A percentile compares a stretch with the other conserved stretches of the same genome.
Evolutionary conservation across 371 early-diverging fungal species (phyloP).

Genomic region (Mycotypha africana): DNA sequence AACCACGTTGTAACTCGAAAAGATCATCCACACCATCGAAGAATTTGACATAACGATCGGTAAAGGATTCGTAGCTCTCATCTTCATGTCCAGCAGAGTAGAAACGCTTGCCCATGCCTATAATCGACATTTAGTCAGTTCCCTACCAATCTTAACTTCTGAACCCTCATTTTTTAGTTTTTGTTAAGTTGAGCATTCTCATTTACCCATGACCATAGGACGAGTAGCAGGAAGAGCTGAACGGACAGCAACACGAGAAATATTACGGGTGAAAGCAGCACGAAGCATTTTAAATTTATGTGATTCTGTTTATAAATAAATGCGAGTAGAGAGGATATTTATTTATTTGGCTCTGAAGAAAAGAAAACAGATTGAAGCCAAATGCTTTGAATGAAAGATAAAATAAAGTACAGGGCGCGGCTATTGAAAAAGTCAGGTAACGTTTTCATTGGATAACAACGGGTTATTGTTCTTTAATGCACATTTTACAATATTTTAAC

Average conservation of each 20-base stretch:
- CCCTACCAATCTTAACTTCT: too few relatives aligned
- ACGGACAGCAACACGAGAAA: slow-evolving; percentile 34
- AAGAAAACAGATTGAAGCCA: too few relatives aligned
- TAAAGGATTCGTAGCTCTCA: slow-evolving; percentile 78
- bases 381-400: not conserved
- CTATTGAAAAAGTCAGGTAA: slow-evolving; percentile 3
- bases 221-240: slow-evolving; percentile 25
- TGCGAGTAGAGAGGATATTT: slow-evolving; percentile 32
- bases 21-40: slow-evolving; percentile 91
- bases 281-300: slow-evolving; percentile 51
- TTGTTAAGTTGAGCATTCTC: not conserved
- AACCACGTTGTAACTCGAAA: slow-evolving; percentile 94
- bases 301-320: slow-evolving; percentile 1
- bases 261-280: slow-evolving; percentile 39
- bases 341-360: too few relatives aligned
- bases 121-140: too few relatives aligned
- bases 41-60: slow-evolving; percentile 77
- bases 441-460: too few relatives aligned
- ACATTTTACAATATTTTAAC: too few relatives aligned
- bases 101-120: slow-evolving; percentile 44
- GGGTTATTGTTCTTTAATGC: too few relatives aligned
- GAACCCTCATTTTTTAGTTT: too few relatives aligned
- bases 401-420: slow-evolving; percentile 10
- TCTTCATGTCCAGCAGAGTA: slow-evolving; percentile 70
- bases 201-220: slow-evolving; percentile 25